Percentiles rank a stretch among this genome's conserved stretches.
These are phyloP conservation scores for Rachicladosporium sp. DNA, from an alignment of 2,329 filamentous ascomycete species.

Conservation along the genomic window DNA sequence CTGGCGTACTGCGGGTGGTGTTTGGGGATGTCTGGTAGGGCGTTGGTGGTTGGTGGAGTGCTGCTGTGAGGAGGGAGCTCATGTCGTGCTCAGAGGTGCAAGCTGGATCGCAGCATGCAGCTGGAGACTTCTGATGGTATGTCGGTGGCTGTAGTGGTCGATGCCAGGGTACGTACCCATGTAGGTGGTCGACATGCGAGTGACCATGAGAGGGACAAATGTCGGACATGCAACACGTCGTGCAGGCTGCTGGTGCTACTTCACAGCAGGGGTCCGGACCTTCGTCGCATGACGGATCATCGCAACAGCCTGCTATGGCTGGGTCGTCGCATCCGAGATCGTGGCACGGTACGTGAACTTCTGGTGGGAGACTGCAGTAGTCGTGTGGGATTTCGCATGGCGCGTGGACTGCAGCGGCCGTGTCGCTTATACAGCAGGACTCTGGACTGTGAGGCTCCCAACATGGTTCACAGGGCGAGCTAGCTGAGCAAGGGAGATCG, in stretches of 20 bases:
- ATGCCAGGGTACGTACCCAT: constrained; percentile 5
- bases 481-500: constrained; percentile 5
- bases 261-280: constrained; percentile 7
- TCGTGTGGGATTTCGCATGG: constrained; percentile 4
- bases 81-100: constrained; percentile 1
- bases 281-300: constrained; percentile 25
- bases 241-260: constrained; percentile 3
- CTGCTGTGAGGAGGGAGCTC: constrained; percentile 4
- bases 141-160: constrained; percentile 2
- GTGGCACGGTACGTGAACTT: constrained; percentile 5
- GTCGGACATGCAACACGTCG: constrained; percentile 7
- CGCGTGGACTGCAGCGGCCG: background rate
- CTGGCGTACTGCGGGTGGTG: constrained; percentile 4
- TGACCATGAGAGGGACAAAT: constrained; percentile 3
- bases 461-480: constrained; percentile 5
- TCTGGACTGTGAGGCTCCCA: constrained; percentile 5
- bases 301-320: constrained; percentile 7
- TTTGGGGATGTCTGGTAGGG: constrained; percentile 2
- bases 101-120: background rate
- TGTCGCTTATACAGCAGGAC: constrained; percentile 2
- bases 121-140: too few species aligned
- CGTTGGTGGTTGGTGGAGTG: constrained; percentile 1
- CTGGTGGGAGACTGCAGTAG: constrained; percentile 2
- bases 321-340: constrained; percentile 6
- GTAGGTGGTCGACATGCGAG: constrained; percentile 2